Evolutionary conservation across 2,329 filamentous ascomycete species (phyloP).

Genomic region (Hypomyces rosellus): DNA sequence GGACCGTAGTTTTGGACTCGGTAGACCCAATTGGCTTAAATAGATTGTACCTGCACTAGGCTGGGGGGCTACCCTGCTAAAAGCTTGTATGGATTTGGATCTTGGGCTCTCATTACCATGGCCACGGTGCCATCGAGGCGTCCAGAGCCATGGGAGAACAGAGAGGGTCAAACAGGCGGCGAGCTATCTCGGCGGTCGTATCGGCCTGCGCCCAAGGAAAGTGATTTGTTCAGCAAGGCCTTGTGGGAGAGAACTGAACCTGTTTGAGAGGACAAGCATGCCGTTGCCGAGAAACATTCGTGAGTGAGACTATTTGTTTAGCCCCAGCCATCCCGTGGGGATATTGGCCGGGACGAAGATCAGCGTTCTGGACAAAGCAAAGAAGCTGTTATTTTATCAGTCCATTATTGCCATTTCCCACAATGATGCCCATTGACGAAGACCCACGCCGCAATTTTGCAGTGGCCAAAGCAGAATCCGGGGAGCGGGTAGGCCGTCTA

Average conservation of each 20-base stretch:
- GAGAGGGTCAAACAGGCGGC: neutral
- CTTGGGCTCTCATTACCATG: conserved; percentile 3
- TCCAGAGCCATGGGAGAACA: neutral
- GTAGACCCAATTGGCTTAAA: conserved; percentile 10
- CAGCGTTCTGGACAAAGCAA: neutral
- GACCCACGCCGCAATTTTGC: conserved; percentile 12
- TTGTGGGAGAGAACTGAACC: too few species aligned
- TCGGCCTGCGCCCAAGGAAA: too few species aligned
- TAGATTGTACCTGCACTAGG: conserved; percentile 14
- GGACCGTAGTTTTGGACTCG: conserved; percentile 11
- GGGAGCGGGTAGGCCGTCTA: conserved; percentile 20
- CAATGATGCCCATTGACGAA: conserved; percentile 22
- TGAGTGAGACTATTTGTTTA: neutral
- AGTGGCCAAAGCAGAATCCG: conserved; percentile 22
- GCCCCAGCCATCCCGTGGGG: neutral
- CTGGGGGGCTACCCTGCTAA: conserved; percentile 11
- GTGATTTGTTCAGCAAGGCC: too few species aligned
- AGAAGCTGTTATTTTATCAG: too few species aligned
- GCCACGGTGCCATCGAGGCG: conserved; percentile 7
- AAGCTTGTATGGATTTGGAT: conserved; percentile 1
- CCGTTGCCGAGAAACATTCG: too few species aligned
- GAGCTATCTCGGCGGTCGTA: neutral
- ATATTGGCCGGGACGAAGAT: neutral
- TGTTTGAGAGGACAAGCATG: too few species aligned
- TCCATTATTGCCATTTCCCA: conserved; percentile 11